Evolutionary conservation across 177 flowering plant species (phyloP).

Genomic region (Vitis hybrid): DNA sequence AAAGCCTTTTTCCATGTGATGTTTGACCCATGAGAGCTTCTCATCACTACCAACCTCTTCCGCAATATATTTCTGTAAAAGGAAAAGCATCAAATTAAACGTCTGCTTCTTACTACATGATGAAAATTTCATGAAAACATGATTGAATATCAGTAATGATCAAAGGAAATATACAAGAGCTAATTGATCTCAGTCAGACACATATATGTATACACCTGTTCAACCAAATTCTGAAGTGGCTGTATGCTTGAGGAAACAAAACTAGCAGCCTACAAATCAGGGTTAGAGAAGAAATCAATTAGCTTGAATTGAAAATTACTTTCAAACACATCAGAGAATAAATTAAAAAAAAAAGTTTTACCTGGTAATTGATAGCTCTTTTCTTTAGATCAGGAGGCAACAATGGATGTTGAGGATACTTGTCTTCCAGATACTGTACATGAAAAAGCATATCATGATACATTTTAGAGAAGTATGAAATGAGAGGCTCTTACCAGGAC

Average conservation of each 20-base stretch:
- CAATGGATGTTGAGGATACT: slow-evolving; percentile 72
- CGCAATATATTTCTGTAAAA: slow-evolving; percentile 58
- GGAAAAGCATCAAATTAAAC: slow-evolving; percentile 1
- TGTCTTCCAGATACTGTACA: slow-evolving; percentile 82
- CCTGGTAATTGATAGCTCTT: slow-evolving; percentile 81
- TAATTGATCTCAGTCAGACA: too few species aligned
- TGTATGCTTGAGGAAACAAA: slow-evolving; percentile 81
- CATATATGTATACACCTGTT: slow-evolving; percentile 27
- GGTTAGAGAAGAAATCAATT: neutral
- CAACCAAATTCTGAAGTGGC: slow-evolving; percentile 62
- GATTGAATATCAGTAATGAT: too few species aligned
- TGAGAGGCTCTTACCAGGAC: too few species aligned
- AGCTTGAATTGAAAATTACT: neutral
- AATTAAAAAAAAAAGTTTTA: slow-evolving; percentile 14
- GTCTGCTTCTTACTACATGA: too few species aligned
- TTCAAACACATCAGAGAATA: neutral
- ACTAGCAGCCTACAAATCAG: slow-evolving; percentile 61
- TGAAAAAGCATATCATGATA: neutral
- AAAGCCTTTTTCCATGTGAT: slow-evolving; percentile 68
- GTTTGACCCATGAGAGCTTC: slow-evolving; percentile 49
- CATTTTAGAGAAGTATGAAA: too few species aligned
- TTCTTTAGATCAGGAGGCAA: slow-evolving; percentile 66
- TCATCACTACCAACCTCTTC: slow-evolving; percentile 60
- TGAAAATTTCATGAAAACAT: too few species aligned
- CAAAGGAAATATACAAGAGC: too few species aligned